Conservation (phyloP, 345 rosid species). For the Lumnitzera racemosa region DNA sequence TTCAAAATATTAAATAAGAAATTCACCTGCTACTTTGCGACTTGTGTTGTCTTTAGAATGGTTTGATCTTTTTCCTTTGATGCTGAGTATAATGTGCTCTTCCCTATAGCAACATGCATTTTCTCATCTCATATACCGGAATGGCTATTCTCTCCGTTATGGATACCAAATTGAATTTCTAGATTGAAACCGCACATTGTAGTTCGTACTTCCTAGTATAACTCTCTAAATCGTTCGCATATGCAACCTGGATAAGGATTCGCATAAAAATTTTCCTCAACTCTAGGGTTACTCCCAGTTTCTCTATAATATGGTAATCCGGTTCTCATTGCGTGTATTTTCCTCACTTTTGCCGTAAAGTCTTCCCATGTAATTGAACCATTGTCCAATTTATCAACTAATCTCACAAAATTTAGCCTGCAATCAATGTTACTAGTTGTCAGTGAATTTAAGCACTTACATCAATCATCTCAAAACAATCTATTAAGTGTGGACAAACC, state of each 20-base stretch:
- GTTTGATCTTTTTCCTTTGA: no score
- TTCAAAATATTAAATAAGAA: no score
- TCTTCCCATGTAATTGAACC: conserved; percentile 40
- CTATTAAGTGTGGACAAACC: no score
- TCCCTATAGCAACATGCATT: no score
- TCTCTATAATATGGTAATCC: conserved; percentile 46
- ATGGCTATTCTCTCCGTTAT: neutral
- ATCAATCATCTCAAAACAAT: no score
- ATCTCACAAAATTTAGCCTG: conserved; percentile 46
- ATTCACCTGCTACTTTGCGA: no score
- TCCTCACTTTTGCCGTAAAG: conserved; percentile 34
- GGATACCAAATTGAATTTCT: neutral
- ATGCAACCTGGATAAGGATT: conserved; percentile 73
- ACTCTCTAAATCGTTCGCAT: conserved; percentile 25
- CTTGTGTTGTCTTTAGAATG: no score
- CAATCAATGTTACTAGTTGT: neutral
- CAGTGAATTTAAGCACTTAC: no score
- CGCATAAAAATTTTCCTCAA: conserved; percentile 62
- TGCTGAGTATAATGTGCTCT: no score
- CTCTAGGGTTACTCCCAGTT: conserved; percentile 25
- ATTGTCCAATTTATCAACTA: conserved; percentile 48
- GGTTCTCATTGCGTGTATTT: conserved; percentile 35
- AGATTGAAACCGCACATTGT: neutral
- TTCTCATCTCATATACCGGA: neutral
- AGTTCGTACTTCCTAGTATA: neutral